These are phyloP conservation scores for Brettanomyces bruxellensis DNA, from an alignment of 805 yeast genomes.

Conservation along the genomic window DNA sequence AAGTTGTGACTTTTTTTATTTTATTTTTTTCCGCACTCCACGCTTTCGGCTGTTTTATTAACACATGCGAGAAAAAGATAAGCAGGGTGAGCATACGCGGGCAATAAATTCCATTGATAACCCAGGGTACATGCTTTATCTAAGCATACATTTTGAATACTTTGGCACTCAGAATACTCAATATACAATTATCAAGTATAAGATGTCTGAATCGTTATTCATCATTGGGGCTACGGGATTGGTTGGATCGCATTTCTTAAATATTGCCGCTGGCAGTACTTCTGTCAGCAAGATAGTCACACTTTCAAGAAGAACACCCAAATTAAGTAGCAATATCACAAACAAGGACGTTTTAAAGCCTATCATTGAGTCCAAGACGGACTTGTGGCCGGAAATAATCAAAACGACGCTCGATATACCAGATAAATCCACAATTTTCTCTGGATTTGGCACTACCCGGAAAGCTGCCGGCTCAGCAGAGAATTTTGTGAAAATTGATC, in stretches of 20 bases:
- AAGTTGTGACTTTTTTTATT: no score
- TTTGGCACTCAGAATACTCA: no score
- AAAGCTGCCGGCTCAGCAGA: slow-evolving; percentile 66
- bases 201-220: slow-evolving; percentile 14
- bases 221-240: slow-evolving; percentile 74
- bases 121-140: no score
- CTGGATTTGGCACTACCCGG: slow-evolving; percentile 70
- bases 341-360: slow-evolving; percentile 17
- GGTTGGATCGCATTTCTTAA: slow-evolving; percentile 54
- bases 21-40: no score
- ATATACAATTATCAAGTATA: neutral
- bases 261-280: slow-evolving; percentile 29
- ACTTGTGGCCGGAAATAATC: slow-evolving; percentile 41
- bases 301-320: slow-evolving; percentile 39
- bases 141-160: no score
- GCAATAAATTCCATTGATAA: no score
- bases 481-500: slow-evolving; percentile 62
- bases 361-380: slow-evolving; percentile 36
- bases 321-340: slow-evolving; percentile 1
- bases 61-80: no score
- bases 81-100: no score
- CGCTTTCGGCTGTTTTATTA: no score
- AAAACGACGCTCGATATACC: slow-evolving; percentile 20
- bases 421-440: slow-evolving; percentile 37
- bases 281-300: slow-evolving; percentile 35